Evolutionary conservation across 2,329 filamentous ascomycete genomes (phyloP), one percentile per base, ranked within the genome.

Genomic region (Alternaria gaisen): DNA sequence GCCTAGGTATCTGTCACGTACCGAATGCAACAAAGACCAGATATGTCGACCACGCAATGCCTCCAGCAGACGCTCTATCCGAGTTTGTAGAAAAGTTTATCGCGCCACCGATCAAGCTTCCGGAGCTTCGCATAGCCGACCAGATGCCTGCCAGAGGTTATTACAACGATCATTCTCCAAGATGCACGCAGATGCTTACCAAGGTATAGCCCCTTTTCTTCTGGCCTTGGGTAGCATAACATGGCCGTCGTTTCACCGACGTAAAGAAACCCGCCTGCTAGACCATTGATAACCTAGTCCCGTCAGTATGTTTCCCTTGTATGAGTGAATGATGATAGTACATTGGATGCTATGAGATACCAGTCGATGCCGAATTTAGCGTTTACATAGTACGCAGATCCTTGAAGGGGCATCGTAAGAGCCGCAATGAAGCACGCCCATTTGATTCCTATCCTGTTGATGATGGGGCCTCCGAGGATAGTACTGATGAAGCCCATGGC

Each of bases 221-320:
- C 52, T 22, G 53, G 60, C 20, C 47, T 53, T 26, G 60, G 60
- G 47, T 63, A 63, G n/a, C 52, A 44, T 24, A 63, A 10, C 60
- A 63, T 63, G 7, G 60, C 60, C n/a, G 60, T 63, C 22, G 60
- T 63, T 42, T 63, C 60, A n/a, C 57, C 32, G 3, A 63, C 60
- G 22, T 63, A 63, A 12, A 63, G 41, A 28, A 63, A 53, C 1
- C 60, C 60, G 3, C 46, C 40, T 22, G 57, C 57, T 9, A 46
- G n/a, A 6, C 60, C 60, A 40, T 53, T 60, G 28, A 63, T 53
- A 16, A 55, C 32, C 59, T 61, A 14, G 22, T 9, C 30, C 14
- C 7, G 43, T 54, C n/a, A 44, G 43, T 36, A 30, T 44, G 10
- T 28, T 32, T 22, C 32, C 3, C 1, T 20, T 18, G 41, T 34